Evolutionary conservation across 2,329 filamentous ascomycete genomes (phyloP), one percentile per base, ranked within the genome.

Genomic region (Fusarium torreyae): DNA sequence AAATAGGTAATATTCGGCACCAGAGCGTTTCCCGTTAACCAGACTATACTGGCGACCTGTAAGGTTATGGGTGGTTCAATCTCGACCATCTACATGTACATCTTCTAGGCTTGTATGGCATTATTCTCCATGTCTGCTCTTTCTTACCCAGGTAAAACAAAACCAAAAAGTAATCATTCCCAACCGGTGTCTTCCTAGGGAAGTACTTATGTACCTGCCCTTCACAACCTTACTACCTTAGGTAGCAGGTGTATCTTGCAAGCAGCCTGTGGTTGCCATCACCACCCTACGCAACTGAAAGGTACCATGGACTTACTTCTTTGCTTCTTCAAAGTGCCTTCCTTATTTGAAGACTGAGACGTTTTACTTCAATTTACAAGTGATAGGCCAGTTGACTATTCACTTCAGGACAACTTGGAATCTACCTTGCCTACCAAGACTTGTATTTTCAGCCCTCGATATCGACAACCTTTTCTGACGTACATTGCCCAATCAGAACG

Each of bases 401-500:
- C 48, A 54, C 26, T n/a, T 18, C 13, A 13, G 15, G 18, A 18
- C 28, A 53, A 7, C 33, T 34, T 40, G 24, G 24, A 48, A 26
- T 26, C 38, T 24, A 24, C 38, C 33, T 31, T 28, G 10, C 14
- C 9, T 22, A 42, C 13, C 18, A 15, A 5, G 39, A 14, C 39
- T 24, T 42, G 18, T 9, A 42, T 42, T 56, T 46, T 26, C n/a
- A n/a, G 14, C n/a, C 13, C 45, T 42, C 20, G n/a, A 39, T 42
- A 26, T 15, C 18, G n/a, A 57, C 20, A 33, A 38, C 31, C 45
- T 26, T 20, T 28, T 34, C 17, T 40, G 44, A 52, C 42, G 55
- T 38, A 61, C 18, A n/a, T 56, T 20, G 34, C 40, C 68, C 70
- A 68, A 71, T 61, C 36, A 60, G 40, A 40, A 14, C 33, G 26